Conservation (phyloP, 2,329 filamentous ascomycete species). For the Epicoccum nigrum region DNA sequence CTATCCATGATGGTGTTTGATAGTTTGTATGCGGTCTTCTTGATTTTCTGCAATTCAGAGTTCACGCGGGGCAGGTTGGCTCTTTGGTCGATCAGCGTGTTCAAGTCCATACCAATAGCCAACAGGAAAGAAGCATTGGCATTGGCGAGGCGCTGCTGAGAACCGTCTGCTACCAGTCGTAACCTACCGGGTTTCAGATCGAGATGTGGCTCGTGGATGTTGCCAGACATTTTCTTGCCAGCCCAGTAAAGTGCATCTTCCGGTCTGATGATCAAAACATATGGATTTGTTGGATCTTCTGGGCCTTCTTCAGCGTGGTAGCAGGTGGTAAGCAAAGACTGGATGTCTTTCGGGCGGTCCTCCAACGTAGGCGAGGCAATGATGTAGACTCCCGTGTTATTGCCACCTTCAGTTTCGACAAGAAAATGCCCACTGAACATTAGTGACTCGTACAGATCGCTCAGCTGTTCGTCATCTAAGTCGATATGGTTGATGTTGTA, state of each 20-base stretch:
- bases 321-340: conserved; percentile 81
- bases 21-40: conserved; percentile 92
- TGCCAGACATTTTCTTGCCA: conserved; percentile 73
- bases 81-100: conserved; percentile 87
- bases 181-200: conserved; percentile 88
- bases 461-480: conserved; percentile 70
- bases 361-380: conserved; percentile 83
- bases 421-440: conserved; percentile 85
- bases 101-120: conserved; percentile 81
- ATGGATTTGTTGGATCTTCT: conserved; percentile 80
- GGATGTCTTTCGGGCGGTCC: conserved; percentile 79
- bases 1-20: conserved; percentile 99
- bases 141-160: conserved; percentile 75
- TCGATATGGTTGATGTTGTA: conserved; percentile 83
- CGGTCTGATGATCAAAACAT: conserved; percentile 82
- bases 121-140: conserved; percentile 81
- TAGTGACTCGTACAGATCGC: conserved; percentile 80
- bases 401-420: conserved; percentile 72
- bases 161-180: conserved; percentile 86
- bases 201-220: conserved; percentile 76
- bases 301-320: conserved; percentile 71
- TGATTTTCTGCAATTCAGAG: conserved; percentile 87
- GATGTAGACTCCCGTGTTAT: conserved; percentile 74
- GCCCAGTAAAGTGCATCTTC: conserved; percentile 82
- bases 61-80: conserved; percentile 95